A percentile compares a stretch with the other conserved stretches of the same genome.
These are phyloP conservation scores for Colletotrichum scovillei DNA, from an alignment of 2,329 filamentous ascomycete species.

Conservation along the genomic window DNA sequence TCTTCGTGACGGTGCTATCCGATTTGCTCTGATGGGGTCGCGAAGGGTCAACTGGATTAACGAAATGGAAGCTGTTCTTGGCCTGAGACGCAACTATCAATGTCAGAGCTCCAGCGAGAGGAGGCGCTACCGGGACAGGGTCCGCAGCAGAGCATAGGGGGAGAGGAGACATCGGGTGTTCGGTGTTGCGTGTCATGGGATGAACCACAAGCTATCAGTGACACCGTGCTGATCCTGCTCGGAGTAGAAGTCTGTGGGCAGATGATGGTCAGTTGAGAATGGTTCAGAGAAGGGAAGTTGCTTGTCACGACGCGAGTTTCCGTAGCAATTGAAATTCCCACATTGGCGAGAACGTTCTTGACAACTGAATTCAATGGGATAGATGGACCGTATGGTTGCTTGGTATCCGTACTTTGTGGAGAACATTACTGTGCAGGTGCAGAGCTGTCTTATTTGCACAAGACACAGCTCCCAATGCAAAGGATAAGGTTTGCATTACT, in stretches of 20 bases:
- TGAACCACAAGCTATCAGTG: constrained; percentile 15
- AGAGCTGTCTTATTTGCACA: constrained; percentile 1
- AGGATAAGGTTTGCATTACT: constrained; percentile 37
- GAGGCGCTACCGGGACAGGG: constrained; percentile 31
- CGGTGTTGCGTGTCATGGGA: constrained; percentile 20
- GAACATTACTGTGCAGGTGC: neutral
- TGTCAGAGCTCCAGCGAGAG: constrained; percentile 28
- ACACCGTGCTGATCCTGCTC: neutral
- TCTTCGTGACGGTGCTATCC: constrained; percentile 17
- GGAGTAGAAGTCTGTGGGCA: neutral
- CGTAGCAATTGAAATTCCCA: neutral
- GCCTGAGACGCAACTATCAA: constrained; percentile 1
- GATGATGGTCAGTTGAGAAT: neutral
- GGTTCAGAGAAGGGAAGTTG: constrained; percentile 14
- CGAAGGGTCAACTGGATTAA: neutral
- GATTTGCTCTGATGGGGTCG: constrained; percentile 27
- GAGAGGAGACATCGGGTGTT: constrained; percentile 3
- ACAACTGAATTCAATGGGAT: neutral
- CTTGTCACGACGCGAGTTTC: constrained; percentile 7
- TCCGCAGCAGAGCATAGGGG: constrained; percentile 24
- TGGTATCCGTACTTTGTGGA: neutral
- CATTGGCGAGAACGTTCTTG: neutral
- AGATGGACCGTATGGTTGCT: neutral
- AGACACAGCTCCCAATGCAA: constrained; percentile 30
- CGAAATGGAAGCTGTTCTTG: neutral